Conservation (phyloP, 306 rosid genomes). For the Urtica urens region DNA sequence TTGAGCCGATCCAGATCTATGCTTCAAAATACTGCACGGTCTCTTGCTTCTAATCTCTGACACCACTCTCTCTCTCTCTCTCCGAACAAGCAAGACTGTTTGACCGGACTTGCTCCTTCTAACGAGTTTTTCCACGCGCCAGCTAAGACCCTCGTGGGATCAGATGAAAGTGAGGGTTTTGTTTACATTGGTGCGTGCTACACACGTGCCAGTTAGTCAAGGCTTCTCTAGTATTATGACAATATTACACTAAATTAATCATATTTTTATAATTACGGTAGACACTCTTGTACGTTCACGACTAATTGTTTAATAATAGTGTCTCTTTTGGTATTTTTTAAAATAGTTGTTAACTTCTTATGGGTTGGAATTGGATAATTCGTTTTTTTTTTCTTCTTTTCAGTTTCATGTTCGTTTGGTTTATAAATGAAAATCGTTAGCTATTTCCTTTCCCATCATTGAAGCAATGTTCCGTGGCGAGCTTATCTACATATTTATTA, state of each 20-base stretch:
- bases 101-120: not conserved
- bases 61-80: slow-evolving; percentile 16
- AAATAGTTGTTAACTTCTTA: no score
- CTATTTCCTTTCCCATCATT: no score
- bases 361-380: no score
- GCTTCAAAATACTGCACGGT: slow-evolving; percentile 56
- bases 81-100: not conserved
- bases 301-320: no score
- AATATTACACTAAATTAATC: not conserved
- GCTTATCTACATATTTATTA: no score
- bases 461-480: no score
- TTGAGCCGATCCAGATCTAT: slow-evolving; percentile 59
- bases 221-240: slow-evolving; percentile 6
- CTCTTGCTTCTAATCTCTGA: slow-evolving; percentile 47
- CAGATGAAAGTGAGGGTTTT: not conserved
- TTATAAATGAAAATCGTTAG: no score
- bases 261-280: no score
- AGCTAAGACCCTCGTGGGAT: not conserved
- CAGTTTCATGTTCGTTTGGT: no score
- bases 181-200: not conserved
- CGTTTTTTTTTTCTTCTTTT: no score
- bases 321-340: no score
- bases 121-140: slow-evolving; percentile 24
- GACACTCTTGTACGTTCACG: no score
- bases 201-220: slow-evolving; percentile 32